Base-by-base conservation (phyloP, 768 basidiomycete genomes). In the Pleurotus tuoliensis region DNA sequence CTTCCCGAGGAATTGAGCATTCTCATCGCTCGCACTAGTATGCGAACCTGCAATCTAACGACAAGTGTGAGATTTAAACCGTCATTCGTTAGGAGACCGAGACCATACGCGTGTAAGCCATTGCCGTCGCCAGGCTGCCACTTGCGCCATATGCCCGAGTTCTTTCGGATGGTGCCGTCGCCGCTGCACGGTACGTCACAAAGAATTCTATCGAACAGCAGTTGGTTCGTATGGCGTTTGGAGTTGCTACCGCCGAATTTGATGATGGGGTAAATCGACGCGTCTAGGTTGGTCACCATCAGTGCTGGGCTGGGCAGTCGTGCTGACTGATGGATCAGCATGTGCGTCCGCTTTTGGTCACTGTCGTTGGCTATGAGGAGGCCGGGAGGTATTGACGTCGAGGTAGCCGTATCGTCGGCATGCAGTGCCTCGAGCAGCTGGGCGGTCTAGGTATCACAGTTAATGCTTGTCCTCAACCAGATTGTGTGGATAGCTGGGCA, bases 181-280 rank as follows among this genome's bases (percentile, higher is more conserved):
- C 97, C 97, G 63, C 92, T 94, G 67, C 97, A 99, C 7, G 97
- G 97, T 7, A 99, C 97, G 68, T 98, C 97, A 49, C 94, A 95
- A 34, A 99, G 72, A 57, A 99, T 96, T 30, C 96, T 79, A 69
- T 98, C 96, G 64, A 97, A 99, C 56, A 87, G 70, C 50, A 99
- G 74, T 27, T 81, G 78, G 46, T 75, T 58, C 48, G 69, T 59
- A n/a, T 49, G 22, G 15, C 51, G 51, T 41, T 52, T 52, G 7
- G 51, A 53, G 18, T 7, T 27, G 39, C 24, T 40, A 58, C 73
- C 56, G 39, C 79, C 75, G 22, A 88, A 69, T 59, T 78, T 82
- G 61, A 92, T 80, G 12, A 79, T 69, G 1, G 92, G 91, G 63
- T 86, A 94, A 59, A 87, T 87, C 25, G 92, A 91, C 6, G 97